These are phyloP conservation scores for Ceratobasidium sp. DNA, from an alignment of 1,284 basidiomycete genomes.

Conservation along the genomic window DNA sequence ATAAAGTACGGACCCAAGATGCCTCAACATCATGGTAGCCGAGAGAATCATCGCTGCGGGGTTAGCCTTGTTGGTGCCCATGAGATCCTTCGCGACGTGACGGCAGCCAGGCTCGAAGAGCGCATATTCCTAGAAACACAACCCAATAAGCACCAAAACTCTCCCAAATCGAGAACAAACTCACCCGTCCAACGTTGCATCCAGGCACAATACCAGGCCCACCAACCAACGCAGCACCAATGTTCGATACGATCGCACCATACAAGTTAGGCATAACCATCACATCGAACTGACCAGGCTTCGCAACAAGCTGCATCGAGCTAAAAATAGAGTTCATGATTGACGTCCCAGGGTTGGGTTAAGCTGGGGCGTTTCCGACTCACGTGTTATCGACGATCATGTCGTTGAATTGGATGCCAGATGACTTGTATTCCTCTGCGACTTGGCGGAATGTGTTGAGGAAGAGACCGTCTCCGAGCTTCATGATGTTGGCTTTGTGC, in stretches of 20 bases:
- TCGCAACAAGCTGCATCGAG: constrained; percentile 82
- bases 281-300: constrained; percentile 94
- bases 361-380: constrained; percentile 53
- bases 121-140: constrained; percentile 89
- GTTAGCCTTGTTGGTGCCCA: constrained; percentile 97
- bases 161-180: constrained; percentile 94
- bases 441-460: constrained; percentile 97
- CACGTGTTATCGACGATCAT: constrained; percentile 58
- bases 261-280: constrained; percentile 99
- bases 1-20: constrained; percentile 91
- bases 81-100: constrained; percentile 98
- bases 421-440: constrained; percentile 64
- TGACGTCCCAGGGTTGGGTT: neutral
- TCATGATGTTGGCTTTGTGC: constrained; percentile 99
- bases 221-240: constrained; percentile 99
- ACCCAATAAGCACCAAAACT: constrained; percentile 24
- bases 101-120: constrained; percentile 99
- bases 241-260: constrained; percentile 98
- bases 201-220: constrained; percentile 98
- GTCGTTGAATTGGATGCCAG: constrained; percentile 10
- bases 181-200: constrained; percentile 98
- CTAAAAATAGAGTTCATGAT: constrained; percentile 2
- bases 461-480: constrained; percentile 99
- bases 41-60: constrained; percentile 96
- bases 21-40: constrained; percentile 97